Evolutionary conservation across 495 filamentous ascomycete species (phyloP), one percentile per base, ranked within the genome.

Genomic region (Cladorrhinum samala): DNA sequence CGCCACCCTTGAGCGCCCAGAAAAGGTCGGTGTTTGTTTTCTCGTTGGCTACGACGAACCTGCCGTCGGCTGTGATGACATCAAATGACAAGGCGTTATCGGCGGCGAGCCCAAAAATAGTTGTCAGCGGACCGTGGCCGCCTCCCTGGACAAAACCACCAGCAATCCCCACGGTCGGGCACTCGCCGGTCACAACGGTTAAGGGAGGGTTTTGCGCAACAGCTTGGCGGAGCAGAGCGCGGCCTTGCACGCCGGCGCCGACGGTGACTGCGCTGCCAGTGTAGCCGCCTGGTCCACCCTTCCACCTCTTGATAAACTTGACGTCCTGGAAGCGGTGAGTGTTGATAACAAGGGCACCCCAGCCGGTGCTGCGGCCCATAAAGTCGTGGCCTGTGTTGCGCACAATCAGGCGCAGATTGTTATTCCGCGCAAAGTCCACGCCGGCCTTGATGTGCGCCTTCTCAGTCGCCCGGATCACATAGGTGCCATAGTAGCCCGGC

Each of bases 381-480:
- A 79, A 84, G 60, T 86, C 83, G 60, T 87, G 83, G n/a, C 84
- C 83, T 2, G 84, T 86, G 55, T 83, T 87, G 14, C 77, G 71
- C 24, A 85, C 68, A 24, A 83, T 70, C 4, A 84, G 56, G 16
- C 80, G 74, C 41, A 85, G 72, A 43, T 78, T 79, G 36, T 77
- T 65, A 23, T 70, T 43, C 0, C 66, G 63, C 8, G 76, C 77
- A 27, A 81, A 82, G n/a, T 67, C 63, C 6, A 83, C 27, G 11
- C 27, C 27, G 11, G 27, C 27, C 33, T 63, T 64, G 37, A 77
- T 60, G 38, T 82, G 70, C 1, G 46, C 55, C n/a, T 58, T 58
- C 0, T 52, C 44, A 9, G 63, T 64, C 14, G 73, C 73, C 61
- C 74, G 68, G 47, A 81, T 70, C 9, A 74, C 24, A 21, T 56